Base-by-base conservation (phyloP, 2,329 filamentous ascomycete species). In the Cladophialophora immunda region DNA sequence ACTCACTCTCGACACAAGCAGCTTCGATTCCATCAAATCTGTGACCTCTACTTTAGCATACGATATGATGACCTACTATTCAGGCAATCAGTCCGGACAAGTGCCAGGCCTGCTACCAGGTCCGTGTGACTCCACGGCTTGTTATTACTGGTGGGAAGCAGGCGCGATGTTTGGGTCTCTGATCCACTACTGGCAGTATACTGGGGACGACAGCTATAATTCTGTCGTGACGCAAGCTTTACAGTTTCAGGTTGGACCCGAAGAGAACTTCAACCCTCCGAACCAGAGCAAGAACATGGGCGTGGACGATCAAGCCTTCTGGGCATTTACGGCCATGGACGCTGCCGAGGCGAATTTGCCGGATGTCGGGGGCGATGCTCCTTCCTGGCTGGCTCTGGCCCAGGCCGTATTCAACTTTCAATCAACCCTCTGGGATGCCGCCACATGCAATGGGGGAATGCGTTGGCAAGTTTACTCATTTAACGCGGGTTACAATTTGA, bases 361-460 rank as follows among this genome's bases (percentile, higher is more conserved):
- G 8, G 76, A 78, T 61, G 77, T 76, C 17, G 72, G 74, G 2
- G 77, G 78, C 68, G 79, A 76, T 75, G 78, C 73, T 57, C 88
- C 90, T 1, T 87, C 89, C 68, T 96, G 90, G 90, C 82, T 94
- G 9, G 86, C 89, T 11, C 83, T 94, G 32, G 89, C 85, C 0
- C 89, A 92, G 76, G 89, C 89, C 13, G 90, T 92, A 7, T 95
- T 93, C 78, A 92, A 94, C 80, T 87, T 90, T 65, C 92, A 92
- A 75, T 86, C 86, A 1, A 78, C 78, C 15, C 85, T 92, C 25
- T 94, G 91, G 89, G 89, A 94, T 71, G 80, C 78, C 13, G 75
- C 79, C 0, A 82, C 81, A 1, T 95, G 92, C 78, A 81, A 80
- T 53, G 92, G 92, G 57, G 92, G 92, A 8, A 80, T 96, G 70